Evolutionary conservation across 441 rosid genomes (phyloP).

Genomic region (Brassica hybrid): DNA sequence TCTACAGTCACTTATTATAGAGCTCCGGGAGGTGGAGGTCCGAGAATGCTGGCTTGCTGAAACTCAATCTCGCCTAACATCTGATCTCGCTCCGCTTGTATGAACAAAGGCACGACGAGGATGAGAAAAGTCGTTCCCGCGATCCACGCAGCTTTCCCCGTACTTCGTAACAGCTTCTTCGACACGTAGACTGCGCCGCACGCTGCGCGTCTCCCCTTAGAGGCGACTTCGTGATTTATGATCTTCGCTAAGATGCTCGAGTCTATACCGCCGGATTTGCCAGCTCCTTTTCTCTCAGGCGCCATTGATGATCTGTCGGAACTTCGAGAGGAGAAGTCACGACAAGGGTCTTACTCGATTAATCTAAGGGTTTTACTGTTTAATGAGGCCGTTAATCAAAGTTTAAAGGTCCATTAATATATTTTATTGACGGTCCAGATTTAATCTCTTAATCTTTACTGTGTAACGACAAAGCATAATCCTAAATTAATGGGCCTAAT

Average conservation of each 20-base stretch:
- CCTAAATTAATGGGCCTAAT: background rate
- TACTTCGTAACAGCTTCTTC: conserved; percentile 74
- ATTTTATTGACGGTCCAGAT: background rate
- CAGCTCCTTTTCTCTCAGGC: conserved; percentile 28
- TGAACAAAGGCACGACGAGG: conserved; percentile 69
- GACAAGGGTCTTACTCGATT: conserved; percentile 15
- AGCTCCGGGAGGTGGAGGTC: conserved; percentile 52
- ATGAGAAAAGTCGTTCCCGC: conserved; percentile 82
- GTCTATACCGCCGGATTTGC: conserved; percentile 2
- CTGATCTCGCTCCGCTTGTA: conserved; percentile 83
- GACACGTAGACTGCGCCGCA: conserved; percentile 59
- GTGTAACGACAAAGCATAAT: background rate
- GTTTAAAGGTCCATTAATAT: conserved; percentile 5
- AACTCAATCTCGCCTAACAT: conserved; percentile 63
- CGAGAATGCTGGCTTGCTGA: conserved; percentile 78
- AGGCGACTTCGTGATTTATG: conserved; percentile 34
- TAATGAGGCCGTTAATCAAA: background rate
- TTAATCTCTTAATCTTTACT: background rate
- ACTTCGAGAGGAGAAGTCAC: background rate
- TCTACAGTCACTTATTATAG: conserved; percentile 27
- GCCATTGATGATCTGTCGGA: conserved; percentile 27
- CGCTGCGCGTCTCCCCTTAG: conserved; percentile 51
- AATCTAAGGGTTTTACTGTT: background rate
- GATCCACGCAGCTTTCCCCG: conserved; percentile 93
- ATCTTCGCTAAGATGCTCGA: conserved; percentile 38